These are phyloP conservation scores for Trypanosoma lewisi DNA, from an alignment of 208 protist genomes.

Conservation along the genomic window DNA sequence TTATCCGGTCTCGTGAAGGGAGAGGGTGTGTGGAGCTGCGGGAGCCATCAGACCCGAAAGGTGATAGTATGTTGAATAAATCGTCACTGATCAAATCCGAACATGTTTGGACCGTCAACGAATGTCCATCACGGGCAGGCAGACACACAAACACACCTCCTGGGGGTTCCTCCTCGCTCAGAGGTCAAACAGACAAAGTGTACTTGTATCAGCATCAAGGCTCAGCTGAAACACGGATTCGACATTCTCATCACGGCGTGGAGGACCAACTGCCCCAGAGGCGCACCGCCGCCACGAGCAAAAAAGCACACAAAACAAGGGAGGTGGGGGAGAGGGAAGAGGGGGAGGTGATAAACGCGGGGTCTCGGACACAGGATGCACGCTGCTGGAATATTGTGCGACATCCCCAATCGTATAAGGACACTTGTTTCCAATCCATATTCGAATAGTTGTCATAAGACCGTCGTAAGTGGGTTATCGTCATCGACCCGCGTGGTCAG, in stretches of 20 bases:
- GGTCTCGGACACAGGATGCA: conserved; percentile 42
- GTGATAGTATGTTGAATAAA: too few species aligned
- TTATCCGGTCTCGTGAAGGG: too few species aligned
- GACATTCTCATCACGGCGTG: conserved; percentile 40
- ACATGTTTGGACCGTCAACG: too few species aligned
- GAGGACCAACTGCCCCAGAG: background rate
- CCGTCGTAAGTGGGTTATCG: conserved; percentile 53
- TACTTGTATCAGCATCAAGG: conserved; percentile 30
- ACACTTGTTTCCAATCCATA: conserved; percentile 65
- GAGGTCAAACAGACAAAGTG: conserved; percentile 42
- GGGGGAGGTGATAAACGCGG: background rate
- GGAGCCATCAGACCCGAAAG: too few species aligned
- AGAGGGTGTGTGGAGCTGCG: too few species aligned
- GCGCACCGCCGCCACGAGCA: too few species aligned
- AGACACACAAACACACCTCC: background rate
- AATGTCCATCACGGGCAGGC: background rate
- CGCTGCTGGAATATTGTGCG: conserved; percentile 55
- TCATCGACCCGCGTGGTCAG: conserved; percentile 6
- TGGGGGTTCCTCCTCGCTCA: background rate
- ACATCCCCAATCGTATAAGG: conserved; percentile 32
- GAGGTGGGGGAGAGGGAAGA: background rate
- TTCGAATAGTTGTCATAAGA: conserved; percentile 49
- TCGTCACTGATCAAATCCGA: too few species aligned
- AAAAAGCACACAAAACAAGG: background rate
- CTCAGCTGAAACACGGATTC: conserved; percentile 54